phyloP scores from a whole-genome alignment of 2,329 filamentous ascomycete genomes.

The Colletotrichum brevisporum region DNA sequence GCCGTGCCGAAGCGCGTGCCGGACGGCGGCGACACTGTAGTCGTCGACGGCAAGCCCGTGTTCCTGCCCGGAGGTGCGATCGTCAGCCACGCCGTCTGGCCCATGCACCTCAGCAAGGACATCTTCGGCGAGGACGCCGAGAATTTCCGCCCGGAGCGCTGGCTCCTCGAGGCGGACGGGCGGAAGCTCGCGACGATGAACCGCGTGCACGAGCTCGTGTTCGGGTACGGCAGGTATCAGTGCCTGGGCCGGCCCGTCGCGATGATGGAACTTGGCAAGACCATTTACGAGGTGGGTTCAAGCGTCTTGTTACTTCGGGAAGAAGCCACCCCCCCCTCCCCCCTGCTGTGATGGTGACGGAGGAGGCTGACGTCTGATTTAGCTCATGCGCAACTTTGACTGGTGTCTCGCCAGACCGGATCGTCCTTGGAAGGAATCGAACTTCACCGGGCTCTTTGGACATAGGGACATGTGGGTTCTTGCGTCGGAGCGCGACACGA shows the following conservation, averaged over 20 bases:
- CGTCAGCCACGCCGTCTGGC: conserved; percentile 33
- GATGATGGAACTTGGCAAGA: conserved; percentile 63
- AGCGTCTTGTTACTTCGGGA: background rate
- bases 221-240: conserved; percentile 59
- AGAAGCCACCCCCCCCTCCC: background rate
- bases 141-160: conserved; percentile 69
- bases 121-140: conserved; percentile 71
- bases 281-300: conserved; percentile 60
- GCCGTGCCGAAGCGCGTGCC: conserved; percentile 54
- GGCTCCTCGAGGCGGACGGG: conserved; percentile 61
- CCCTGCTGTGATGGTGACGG: no score
- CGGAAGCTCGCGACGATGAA: conserved; percentile 52
- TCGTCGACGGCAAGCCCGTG: conserved; percentile 48
- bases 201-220: conserved; percentile 57
- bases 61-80: conserved; percentile 47
- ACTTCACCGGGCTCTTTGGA: conserved; percentile 32
- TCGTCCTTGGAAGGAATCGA: conserved; percentile 36
- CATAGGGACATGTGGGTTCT: conserved; percentile 41
- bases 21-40: conserved; percentile 46
- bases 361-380: background rate
- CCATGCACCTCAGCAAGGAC: conserved; percentile 66
- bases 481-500: conserved; percentile 21
- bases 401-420: conserved; percentile 40
- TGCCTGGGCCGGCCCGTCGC: conserved; percentile 64
- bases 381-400: conserved; percentile 42